Evolutionary conservation across 1,139 yeast species (phyloP), one percentile per base, ranked within the genome.

Genomic region (Blastobotrys buckinghamii): DNA sequence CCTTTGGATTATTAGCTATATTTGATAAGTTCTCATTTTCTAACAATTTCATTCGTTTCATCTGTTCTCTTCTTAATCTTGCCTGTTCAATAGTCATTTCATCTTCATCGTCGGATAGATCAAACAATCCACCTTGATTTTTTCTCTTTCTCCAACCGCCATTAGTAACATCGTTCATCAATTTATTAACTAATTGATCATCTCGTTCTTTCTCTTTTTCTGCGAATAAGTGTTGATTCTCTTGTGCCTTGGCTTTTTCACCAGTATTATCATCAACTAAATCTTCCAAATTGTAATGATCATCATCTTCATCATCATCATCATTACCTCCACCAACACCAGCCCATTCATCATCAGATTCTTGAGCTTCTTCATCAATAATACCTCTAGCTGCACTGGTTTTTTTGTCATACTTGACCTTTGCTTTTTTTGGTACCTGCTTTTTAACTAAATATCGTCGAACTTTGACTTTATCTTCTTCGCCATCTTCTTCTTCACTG

Each of bases 301-400:
- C 87, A 30, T 71, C 66, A 41, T 68, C 73, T 53, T 82, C 88
- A 3, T 81, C 77, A 12, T 59, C 67, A 53, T 88, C 96, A 6
- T 82, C 87, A 58, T 86, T 94, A 10, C 65, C 74, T 51, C 96
- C 96, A 49, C 96, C 97, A 49, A 86, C 63, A 1, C 96, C 96
- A 44, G 81, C 82, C 90, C 95, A 90, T 69, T 90, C 97, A 71
- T 90, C 97, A 55, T 92, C 97, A 38, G 96, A 87, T 70, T 92
- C 97, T 57, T 81, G 94, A 41, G 98, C 98, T 70, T 90, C 96
- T 40, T 84, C 85, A 54, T 85, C 90, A 53, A 84, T 71, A 19
- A 82, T 70, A n/a, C 71, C 69, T 50, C 72, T 71, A 30, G 79
- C 63, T 0, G 82, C 83, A 52, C 70, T 72, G 39, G 73, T 67